phyloP scores from a whole-genome alignment of 2,329 filamentous ascomycete species.

The Diplodia intermedia region DNA sequence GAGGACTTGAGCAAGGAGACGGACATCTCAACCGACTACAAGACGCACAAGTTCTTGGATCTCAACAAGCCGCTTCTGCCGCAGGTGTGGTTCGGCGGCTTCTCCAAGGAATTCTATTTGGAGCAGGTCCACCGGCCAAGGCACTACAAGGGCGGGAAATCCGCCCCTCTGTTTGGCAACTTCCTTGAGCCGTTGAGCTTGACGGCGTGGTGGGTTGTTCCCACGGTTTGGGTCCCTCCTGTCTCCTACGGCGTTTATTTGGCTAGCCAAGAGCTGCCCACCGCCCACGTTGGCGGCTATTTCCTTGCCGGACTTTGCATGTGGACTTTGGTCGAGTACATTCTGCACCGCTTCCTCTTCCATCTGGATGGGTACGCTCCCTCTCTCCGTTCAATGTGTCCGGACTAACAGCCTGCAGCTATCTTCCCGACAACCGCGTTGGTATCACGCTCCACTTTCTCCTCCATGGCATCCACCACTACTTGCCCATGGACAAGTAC shows the following conservation, averaged over 20 bases:
- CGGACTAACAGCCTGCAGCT: slow-evolving; percentile 58
- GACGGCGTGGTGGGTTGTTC: slow-evolving; percentile 93
- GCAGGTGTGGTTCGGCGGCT: slow-evolving; percentile 88
- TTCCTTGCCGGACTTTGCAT: slow-evolving; percentile 75
- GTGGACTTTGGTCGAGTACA: slow-evolving; percentile 92
- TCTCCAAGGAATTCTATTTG: slow-evolving; percentile 94
- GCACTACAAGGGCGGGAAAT: slow-evolving; percentile 92
- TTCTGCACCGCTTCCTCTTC: slow-evolving; percentile 88
- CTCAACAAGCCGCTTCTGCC: slow-evolving; percentile 81
- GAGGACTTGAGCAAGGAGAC: slow-evolving; percentile 90
- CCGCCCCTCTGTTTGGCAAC: slow-evolving; percentile 94
- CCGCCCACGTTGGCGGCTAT: slow-evolving; percentile 52
- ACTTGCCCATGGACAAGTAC: slow-evolving; percentile 98
- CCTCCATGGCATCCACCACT: slow-evolving; percentile 96
- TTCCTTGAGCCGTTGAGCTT: slow-evolving; percentile 97
- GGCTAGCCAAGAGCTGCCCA: slow-evolving; percentile 51
- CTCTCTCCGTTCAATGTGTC: background rate
- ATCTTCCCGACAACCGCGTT: slow-evolving; percentile 89
- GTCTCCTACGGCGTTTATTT: slow-evolving; percentile 75
- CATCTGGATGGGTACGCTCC: slow-evolving; percentile 83
- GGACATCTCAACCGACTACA: slow-evolving; percentile 76
- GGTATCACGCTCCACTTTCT: slow-evolving; percentile 87
- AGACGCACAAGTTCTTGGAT: slow-evolving; percentile 92
- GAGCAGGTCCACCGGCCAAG: slow-evolving; percentile 94
- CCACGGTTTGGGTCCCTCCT: slow-evolving; percentile 81